These are phyloP conservation scores for Globisporangium acanthophoron DNA, from an alignment of 352 stramenopile species.

Conservation along the genomic window DNA sequence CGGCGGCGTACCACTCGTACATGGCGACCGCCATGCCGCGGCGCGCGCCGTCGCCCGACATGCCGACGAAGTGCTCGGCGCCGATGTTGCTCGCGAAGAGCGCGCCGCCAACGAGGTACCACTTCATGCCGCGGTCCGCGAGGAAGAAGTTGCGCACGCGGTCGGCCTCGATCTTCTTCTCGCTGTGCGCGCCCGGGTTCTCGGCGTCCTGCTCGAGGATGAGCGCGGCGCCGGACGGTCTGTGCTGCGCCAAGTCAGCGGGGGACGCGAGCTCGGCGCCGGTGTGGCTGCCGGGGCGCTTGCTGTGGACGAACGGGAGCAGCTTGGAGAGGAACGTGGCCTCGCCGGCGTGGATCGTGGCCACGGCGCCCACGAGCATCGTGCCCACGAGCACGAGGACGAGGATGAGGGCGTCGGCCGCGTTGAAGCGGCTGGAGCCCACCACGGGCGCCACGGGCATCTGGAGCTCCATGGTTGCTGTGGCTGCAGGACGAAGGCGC, in stretches of 20 bases:
- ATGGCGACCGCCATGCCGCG: conserved; percentile 55
- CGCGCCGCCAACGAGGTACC: conserved; percentile 54
- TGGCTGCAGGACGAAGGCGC: neutral
- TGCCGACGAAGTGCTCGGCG: conserved; percentile 64
- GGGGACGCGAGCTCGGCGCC: conserved; percentile 3
- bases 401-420: conserved; percentile 14
- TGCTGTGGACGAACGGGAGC: conserved; percentile 7
- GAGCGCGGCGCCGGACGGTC: conserved; percentile 17
- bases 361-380: conserved; percentile 16
- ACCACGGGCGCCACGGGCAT: conserved; percentile 8
- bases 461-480: conserved; percentile 1
- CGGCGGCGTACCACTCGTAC: conserved; percentile 59
- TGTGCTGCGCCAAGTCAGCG: conserved; percentile 7
- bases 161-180: conserved; percentile 22
- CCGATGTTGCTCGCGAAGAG: conserved; percentile 69
- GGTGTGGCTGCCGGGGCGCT: neutral
- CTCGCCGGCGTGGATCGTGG: conserved; percentile 19
- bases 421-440: conserved; percentile 9
- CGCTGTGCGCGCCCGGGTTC: conserved; percentile 21
- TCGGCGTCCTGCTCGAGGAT: conserved; percentile 16
- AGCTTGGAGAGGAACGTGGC: conserved; percentile 8
- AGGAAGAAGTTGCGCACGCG: conserved; percentile 53
- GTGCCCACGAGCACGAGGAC: conserved; percentile 11
- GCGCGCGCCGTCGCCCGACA: conserved; percentile 53
- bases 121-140: conserved; percentile 60